A percentile compares a stretch with the other conserved stretches of the same genome.
Conservation (phyloP, 768 basidiomycete species). For the Boletellus ananas region DNA sequence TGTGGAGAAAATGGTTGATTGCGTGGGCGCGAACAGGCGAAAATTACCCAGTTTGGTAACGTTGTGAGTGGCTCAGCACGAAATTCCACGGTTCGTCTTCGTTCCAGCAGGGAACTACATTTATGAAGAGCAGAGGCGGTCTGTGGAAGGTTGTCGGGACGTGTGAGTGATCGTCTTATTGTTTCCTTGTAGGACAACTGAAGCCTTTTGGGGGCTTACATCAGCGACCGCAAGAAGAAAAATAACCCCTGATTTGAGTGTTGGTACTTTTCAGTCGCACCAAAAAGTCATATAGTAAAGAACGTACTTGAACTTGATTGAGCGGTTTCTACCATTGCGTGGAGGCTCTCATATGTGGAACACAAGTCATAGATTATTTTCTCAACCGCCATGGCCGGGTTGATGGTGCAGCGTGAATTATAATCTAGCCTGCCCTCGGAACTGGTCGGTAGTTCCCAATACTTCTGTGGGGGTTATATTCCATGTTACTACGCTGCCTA, state of each 20-base stretch:
- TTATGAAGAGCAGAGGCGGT: background rate
- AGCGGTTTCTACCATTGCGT: too few species aligned
- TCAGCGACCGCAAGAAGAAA: too few species aligned
- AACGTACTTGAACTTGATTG: too few species aligned
- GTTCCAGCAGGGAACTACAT: background rate
- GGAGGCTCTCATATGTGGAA: too few species aligned
- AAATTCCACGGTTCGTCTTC: background rate
- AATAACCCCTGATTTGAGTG: too few species aligned
- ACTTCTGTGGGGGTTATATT: conserved; percentile 27
- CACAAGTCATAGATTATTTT: too few species aligned
- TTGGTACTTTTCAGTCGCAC: too few species aligned
- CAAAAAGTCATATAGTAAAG: too few species aligned
- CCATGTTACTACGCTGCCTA: conserved; percentile 29
- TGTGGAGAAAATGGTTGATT: conserved; percentile 15
- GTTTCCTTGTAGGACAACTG: too few species aligned
- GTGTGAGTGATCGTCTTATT: too few species aligned
- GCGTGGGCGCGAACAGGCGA: conserved; percentile 14
- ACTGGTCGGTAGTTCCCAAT: conserved; percentile 11
- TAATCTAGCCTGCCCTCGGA: conserved; percentile 3
- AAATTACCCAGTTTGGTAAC: conserved; percentile 5
- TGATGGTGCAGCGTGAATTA: background rate
- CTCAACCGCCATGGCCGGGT: background rate
- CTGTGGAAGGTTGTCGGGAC: background rate
- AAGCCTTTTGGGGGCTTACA: too few species aligned
- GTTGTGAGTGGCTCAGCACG: background rate